A percentile compares a stretch with the other conserved stretches of the same genome.
phyloP scores from a whole-genome alignment of 2,329 filamentous ascomycete species.

The Paraconiothyrium sp. region DNA sequence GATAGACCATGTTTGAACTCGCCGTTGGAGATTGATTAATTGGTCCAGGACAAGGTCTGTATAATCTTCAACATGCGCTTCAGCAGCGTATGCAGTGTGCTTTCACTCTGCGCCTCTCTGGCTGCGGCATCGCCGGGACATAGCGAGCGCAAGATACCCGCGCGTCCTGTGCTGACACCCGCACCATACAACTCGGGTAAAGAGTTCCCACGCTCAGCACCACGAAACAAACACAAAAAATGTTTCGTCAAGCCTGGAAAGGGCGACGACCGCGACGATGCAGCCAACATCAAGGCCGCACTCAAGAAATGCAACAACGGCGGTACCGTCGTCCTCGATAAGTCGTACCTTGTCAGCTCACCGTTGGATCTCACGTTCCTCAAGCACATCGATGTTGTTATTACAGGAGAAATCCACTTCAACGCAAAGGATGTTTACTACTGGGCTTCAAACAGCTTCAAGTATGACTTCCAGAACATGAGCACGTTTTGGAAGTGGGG shows the following conservation, averaged over 20 bases:
- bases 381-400: constrained; percentile 69
- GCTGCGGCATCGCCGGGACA: neutral
- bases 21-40: neutral
- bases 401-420: constrained; percentile 70
- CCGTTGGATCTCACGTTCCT: constrained; percentile 73
- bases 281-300: constrained; percentile 62
- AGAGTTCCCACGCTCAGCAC: neutral
- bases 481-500: constrained; percentile 74
- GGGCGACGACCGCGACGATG: constrained; percentile 54
- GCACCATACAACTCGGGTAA: neutral
- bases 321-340: constrained; percentile 68
- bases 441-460: constrained; percentile 72
- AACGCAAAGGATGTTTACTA: constrained; percentile 70
- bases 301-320: constrained; percentile 70
- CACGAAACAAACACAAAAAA: neutral
- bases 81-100: neutral
- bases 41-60: neutral
- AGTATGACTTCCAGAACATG: constrained; percentile 71
- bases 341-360: constrained; percentile 69
- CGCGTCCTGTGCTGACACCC: neutral
- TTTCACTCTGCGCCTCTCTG: neutral
- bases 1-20: neutral
- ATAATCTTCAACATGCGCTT: neutral
- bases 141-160: neutral
- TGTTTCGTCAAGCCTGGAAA: neutral